Base-by-base conservation (phyloP, 768 basidiomycete genomes). In the Tephrocybe sp. region DNA sequence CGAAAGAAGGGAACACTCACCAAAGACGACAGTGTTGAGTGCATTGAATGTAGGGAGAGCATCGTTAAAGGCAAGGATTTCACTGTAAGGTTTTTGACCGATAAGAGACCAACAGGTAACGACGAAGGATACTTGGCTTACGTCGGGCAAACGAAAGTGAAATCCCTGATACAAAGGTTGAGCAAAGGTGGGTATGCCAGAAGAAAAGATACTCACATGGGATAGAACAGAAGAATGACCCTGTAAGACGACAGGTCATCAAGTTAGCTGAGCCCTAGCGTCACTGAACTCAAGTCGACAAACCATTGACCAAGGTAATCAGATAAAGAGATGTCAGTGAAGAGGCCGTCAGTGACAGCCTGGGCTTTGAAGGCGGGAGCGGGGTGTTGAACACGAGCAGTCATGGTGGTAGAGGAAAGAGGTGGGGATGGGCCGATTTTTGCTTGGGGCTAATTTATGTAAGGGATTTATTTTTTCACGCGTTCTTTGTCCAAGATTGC, bases 171-270 rank as follows among this genome's bases (percentile, higher is more conserved):
- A 53, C 37, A 46, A 6, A 42, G 34, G 33, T 21, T 27, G 12
- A 58, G 44, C 13, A 29, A 47, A 22, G 15, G 8, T 21, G 41
- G 13, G 47, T 10, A 1, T 12, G 45, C n/a, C n/a, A n/a, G n/a
- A n/a, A n/a, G n/a, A n/a, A n/a, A n/a, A n/a, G 39, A 19, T 25
- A 68, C 86, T 55, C 71, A 91, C 89, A 95, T 81, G 4, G 94
- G 94, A 71, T 97, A 97, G 74, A 95, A 94, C 68, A 95, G 79
- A 15, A 97, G 81, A 29, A 94, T 78, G n/a, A 94, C 84, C 92
- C 93, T 94, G 56, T 37, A 41, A 33, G 49, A 47, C 21, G 30
- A 23, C 18, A 30, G 4, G 37, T 3, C 5, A 45, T 38, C 30
- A 46, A 27, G 40, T 57, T 15, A 57, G 54, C 41, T 37, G 31